Percentiles rank a stretch among this genome's conserved stretches.
Evolutionary conservation across 352 stramenopile genomes (phyloP).

Genomic region (Globisporangium barbulae): DNA sequence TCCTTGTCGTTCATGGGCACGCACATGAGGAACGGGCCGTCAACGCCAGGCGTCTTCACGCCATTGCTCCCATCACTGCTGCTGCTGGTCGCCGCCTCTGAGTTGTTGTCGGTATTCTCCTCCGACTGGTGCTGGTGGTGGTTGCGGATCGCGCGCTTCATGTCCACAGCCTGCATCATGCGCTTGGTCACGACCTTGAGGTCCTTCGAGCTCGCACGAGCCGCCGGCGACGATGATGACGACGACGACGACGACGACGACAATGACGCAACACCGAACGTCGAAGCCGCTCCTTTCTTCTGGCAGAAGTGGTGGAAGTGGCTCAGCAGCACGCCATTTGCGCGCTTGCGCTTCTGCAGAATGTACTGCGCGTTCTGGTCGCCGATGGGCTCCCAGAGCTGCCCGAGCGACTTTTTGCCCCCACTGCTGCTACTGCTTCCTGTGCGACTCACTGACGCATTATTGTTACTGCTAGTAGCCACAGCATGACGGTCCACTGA

Average conservation of each 20-base stretch:
- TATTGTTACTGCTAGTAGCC: neutral
- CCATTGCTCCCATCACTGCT: neutral
- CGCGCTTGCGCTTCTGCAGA: conserved; percentile 35
- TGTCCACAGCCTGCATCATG: conserved; percentile 53
- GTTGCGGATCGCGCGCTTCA: conserved; percentile 11
- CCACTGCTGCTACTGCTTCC: conserved; percentile 8
- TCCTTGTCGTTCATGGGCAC: conserved; percentile 71
- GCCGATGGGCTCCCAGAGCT: conserved; percentile 70
- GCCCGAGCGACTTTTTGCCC: conserved; percentile 41
- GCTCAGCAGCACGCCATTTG: conserved; percentile 51
- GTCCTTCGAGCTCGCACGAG: conserved; percentile 23
- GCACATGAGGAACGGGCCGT: conserved; percentile 49
- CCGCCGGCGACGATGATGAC: neutral
- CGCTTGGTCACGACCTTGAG: conserved; percentile 46
- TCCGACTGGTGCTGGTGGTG: neutral
- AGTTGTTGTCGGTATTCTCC: neutral
- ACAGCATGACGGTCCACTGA: conserved; percentile 2
- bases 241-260: neutral
- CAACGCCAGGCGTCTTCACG: neutral
- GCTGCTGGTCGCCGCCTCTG: neutral
- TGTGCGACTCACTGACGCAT: neutral
- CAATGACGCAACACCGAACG: neutral
- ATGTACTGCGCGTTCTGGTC: conserved; percentile 73
- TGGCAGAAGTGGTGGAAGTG: conserved; percentile 62
- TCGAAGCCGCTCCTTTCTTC: neutral